Base-by-base conservation (phyloP, 2,329 filamentous ascomycete genomes). In the Fusarium sp. region DNA sequence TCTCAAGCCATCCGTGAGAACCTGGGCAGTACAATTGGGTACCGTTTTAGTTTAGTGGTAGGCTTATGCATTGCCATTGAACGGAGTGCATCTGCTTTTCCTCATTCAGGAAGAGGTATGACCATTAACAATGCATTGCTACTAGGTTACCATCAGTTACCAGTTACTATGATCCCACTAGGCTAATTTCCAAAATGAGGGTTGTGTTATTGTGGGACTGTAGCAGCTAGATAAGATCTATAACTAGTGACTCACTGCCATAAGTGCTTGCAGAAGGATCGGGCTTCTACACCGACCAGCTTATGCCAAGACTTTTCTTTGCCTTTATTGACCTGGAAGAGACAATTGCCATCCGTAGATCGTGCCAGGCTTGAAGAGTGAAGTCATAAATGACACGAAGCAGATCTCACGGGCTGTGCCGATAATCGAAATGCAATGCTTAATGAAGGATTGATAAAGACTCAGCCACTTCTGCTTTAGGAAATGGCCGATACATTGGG, bases 1-100 rank as follows among this genome's bases (percentile, higher is more conserved):
- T 22, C 22, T 22, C 22, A 22, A 22, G 22, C 22, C 22, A 22
- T 22, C 22, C 22, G 22, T 22, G 22, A 22, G 22, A 22, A 22
- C 22, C 22, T n/a, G n/a, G n/a, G n/a, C n/a, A n/a, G n/a, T n/a
- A n/a, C n/a, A n/a, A n/a, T n/a, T n/a, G n/a, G n/a, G n/a, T n/a
- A n/a, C n/a, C n/a, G n/a, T n/a, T n/a, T n/a, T n/a, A n/a, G 60
- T 62, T 56, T 63, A 62, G 60, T 63, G 60, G 60, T 61, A 55
- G 49, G 55, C 55, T 62, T 62, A 56, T 62, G 56, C 59, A 56
- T 62, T 62, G 59, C 56, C 48, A 62, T 55, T 44, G 43, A 49
- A 48, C n/a, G 8, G 25, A 3, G 2, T 25, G 8, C 8, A 25
- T 25, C 10, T 25, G 25, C 25, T 25, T 25, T 25, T 25, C 9